phyloP scores from a whole-genome alignment of 495 filamentous ascomycete genomes.

The Trypethelium eluteriae region DNA sequence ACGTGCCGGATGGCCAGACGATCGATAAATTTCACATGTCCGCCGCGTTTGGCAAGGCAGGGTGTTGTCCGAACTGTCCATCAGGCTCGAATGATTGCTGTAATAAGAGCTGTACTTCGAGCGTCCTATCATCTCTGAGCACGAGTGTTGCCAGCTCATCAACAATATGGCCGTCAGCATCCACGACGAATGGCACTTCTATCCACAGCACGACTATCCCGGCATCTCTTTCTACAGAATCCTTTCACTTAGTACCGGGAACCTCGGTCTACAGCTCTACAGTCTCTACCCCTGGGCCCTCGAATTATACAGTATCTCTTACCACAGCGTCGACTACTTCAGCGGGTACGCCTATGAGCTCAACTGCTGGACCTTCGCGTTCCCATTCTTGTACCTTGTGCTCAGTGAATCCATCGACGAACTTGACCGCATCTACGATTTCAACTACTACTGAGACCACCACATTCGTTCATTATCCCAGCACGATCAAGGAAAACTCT shows the following conservation, averaged over 20 bases:
- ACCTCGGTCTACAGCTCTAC: background rate
- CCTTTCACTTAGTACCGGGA: background rate
- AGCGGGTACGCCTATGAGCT: no score
- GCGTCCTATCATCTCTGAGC: background rate
- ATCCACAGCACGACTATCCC: background rate
- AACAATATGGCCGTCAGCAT: background rate
- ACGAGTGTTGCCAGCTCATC: background rate
- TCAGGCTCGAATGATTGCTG: background rate
- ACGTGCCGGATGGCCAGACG: conserved; percentile 1
- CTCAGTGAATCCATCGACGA: no score
- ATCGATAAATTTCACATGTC: background rate
- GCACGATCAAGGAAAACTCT: no score
- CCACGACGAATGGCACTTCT: background rate
- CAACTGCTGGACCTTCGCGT: no score
- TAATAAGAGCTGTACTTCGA: background rate
- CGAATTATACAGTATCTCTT: background rate
- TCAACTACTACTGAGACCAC: no score
- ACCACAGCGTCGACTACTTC: no score
- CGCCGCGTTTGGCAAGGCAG: conserved; percentile 7
- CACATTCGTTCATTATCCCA: no score
- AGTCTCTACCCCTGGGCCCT: background rate
- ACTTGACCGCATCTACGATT: no score
- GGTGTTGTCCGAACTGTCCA: background rate
- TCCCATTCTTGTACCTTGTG: no score
- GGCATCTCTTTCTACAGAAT: background rate